Conservation (phyloP, 2,329 filamentous ascomycete genomes). For the Claviceps capensis region DNA sequence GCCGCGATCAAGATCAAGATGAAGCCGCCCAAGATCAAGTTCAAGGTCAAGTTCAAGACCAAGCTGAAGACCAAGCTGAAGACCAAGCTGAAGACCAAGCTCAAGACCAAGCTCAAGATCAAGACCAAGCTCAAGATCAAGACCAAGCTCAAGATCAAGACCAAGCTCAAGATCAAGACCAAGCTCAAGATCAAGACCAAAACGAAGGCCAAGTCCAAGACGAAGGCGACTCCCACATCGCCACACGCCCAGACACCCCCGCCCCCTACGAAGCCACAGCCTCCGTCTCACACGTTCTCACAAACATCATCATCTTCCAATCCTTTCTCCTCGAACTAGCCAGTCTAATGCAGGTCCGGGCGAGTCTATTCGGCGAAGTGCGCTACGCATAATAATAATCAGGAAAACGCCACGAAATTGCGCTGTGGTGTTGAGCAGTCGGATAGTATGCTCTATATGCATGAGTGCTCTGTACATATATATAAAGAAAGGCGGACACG, state of each 20-base stretch:
- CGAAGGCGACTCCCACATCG: constrained; percentile 6
- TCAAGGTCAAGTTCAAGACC: background rate
- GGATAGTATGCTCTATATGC: background rate
- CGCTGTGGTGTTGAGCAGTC: background rate
- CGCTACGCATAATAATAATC: constrained; percentile 31
- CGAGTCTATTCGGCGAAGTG: constrained; percentile 64
- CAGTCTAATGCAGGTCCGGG: constrained; percentile 60
- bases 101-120: constrained; percentile 5
- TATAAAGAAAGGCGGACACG: background rate
- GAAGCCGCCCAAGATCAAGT: no score
- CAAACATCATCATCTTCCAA: constrained; percentile 67
- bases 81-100: background rate
- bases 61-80: no score
- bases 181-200: constrained; percentile 9
- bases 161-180: constrained; percentile 8
- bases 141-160: background rate
- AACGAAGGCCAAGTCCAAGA: constrained; percentile 6
- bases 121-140: no score
- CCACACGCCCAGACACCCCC: background rate
- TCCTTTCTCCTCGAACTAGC: constrained; percentile 68
- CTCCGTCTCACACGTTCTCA: constrained; percentile 65
- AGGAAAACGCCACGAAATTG: background rate
- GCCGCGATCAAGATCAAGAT: constrained; percentile 1
- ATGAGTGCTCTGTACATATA: background rate
- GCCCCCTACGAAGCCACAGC: constrained; percentile 27